Conservation (phyloP, 805 yeast species). For the Pichia ethanolica region DNA sequence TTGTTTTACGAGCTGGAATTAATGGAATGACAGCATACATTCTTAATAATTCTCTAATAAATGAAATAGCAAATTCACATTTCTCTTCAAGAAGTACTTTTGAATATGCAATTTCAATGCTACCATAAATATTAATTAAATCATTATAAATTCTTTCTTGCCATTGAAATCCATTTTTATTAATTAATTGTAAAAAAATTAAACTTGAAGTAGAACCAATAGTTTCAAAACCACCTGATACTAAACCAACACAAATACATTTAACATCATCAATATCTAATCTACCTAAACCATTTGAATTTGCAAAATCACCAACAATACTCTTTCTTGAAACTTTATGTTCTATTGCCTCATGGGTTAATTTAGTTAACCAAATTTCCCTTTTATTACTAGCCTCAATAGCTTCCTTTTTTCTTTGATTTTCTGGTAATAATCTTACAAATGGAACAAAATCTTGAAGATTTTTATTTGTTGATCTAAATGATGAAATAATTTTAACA, state of each 20-base stretch:
- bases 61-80: constrained; percentile 15
- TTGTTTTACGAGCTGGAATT: constrained; percentile 19
- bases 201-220: constrained; percentile 16
- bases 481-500: constrained; percentile 25
- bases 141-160: constrained; percentile 15
- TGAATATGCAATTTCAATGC: constrained; percentile 14
- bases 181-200: constrained; percentile 13
- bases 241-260: constrained; percentile 19
- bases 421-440: constrained; percentile 26
- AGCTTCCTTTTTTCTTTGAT: constrained; percentile 22
- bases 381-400: constrained; percentile 22
- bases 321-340: constrained; percentile 24
- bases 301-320: constrained; percentile 30
- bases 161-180: constrained; percentile 14
- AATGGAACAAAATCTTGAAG: constrained; percentile 32
- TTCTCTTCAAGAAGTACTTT: constrained; percentile 15
- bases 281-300: constrained; percentile 19
- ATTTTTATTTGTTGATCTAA: constrained; percentile 32
- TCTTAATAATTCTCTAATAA: constrained; percentile 15
- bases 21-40: constrained; percentile 20
- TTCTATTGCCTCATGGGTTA: constrained; percentile 22
- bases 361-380: constrained; percentile 25
- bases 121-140: constrained; percentile 10
- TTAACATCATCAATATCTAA: constrained; percentile 17
- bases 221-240: constrained; percentile 21